Evolutionary conservation across 768 basidiomycete genomes (phyloP).

Genomic region (Mycena albidolilacea): DNA sequence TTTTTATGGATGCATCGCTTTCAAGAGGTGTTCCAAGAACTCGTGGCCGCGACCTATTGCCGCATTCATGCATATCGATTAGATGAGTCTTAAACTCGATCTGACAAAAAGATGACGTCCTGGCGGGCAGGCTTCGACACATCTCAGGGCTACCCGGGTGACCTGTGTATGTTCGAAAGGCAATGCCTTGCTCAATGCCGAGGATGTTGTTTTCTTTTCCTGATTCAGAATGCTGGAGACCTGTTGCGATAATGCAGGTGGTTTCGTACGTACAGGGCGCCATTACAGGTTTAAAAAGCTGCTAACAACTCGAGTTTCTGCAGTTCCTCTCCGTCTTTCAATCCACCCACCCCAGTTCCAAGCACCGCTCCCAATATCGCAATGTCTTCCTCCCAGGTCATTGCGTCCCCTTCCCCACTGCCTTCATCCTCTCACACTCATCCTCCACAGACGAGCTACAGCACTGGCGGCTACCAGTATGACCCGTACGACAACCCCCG

Average conservation of each 20-base stretch:
- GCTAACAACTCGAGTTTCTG: not conserved
- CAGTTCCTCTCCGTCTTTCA: conserved; percentile 6
- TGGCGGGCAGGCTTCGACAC: conserved; percentile 18
- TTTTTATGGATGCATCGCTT: conserved; percentile 33
- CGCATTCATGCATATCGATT: conserved; percentile 24
- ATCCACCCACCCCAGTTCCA: not conserved
- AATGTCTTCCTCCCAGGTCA: conserved; percentile 30
- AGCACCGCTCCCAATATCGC: not conserved
- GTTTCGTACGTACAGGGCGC: conserved; percentile 32
- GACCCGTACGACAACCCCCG: conserved; percentile 37
- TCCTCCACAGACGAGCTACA: conserved; percentile 18
- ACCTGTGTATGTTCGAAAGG: conserved; percentile 21
- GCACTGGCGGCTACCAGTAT: conserved; percentile 26
- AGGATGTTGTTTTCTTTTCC: conserved; percentile 27
- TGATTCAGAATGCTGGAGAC: conserved; percentile 10
- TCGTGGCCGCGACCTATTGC: conserved; percentile 30
- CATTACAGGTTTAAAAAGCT: conserved; percentile 33
- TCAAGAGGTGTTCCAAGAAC: conserved; percentile 20
- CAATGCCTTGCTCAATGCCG: not conserved
- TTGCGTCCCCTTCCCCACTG: not conserved
- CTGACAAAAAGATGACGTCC: conserved; percentile 15
- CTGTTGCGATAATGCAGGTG: not conserved
- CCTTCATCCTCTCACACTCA: conserved; percentile 6
- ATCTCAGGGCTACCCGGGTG: conserved; percentile 11
- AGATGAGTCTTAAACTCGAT: conserved; percentile 26